Conservation (phyloP, 805 yeast species). For the Danielia oregonensis region DNA sequence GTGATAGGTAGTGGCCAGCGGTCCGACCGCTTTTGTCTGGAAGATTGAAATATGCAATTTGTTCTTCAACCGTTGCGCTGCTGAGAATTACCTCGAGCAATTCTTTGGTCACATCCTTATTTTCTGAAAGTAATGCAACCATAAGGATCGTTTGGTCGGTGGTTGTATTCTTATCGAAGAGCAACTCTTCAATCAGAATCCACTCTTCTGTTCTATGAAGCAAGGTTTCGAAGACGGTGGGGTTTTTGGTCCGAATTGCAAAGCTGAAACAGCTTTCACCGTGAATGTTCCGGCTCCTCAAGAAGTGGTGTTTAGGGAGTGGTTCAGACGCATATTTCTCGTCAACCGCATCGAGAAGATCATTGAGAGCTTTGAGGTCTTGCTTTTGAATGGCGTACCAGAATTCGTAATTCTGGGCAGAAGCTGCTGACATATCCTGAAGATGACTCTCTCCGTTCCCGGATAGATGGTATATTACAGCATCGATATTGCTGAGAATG, state of each 20-base stretch:
- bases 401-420: conserved; percentile 47
- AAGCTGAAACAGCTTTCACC: conserved; percentile 74
- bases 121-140: conserved; percentile 57
- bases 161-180: conserved; percentile 55
- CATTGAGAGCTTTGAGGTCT: conserved; percentile 18
- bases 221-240: conserved; percentile 43
- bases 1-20: conserved; percentile 71
- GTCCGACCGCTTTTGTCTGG: conserved; percentile 54
- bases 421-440: conserved; percentile 34
- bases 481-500: conserved; percentile 79
- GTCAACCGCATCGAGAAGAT: conserved; percentile 12
- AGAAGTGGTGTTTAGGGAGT: conserved; percentile 21
- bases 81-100: conserved; percentile 39
- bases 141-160: conserved; percentile 55
- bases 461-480: conserved; percentile 62
- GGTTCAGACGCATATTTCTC: conserved; percentile 8
- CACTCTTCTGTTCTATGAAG: conserved; percentile 43
- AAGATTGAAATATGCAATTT: conserved; percentile 43
- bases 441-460: conserved; percentile 21
- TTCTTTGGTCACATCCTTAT: conserved; percentile 41
- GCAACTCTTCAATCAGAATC: conserved; percentile 62
- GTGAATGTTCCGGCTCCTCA: conserved; percentile 23
- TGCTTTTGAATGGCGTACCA: conserved; percentile 47
- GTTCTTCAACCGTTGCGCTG: conserved; percentile 45
- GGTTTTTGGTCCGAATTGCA: conserved; percentile 50